Evolutionary conservation across 108 stramenopile species (phyloP), one percentile per base, ranked within the genome.

Genomic region (Skeletonema costatum): DNA sequence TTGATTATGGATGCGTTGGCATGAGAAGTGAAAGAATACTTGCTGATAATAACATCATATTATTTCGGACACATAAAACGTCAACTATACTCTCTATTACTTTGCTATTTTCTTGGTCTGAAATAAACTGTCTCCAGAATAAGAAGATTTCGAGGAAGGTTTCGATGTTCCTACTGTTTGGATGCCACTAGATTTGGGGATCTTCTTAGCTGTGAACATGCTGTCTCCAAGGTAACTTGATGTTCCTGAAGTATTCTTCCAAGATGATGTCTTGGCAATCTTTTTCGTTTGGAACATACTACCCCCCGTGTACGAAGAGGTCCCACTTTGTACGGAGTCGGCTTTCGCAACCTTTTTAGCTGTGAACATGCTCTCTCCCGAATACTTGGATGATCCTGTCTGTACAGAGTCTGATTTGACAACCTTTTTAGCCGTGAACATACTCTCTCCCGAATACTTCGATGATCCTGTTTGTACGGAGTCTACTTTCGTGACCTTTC

Each of bases 1-100:
- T 72, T 77, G 13, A 66, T 81, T 17, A 82, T 82, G 81, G 51
- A 38, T 33, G 71, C 17, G 30, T 56, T 82, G 48, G 60, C 29
- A 42, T 77, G 29, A 48, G n/a, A n/a, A 3, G n/a, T 32, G 30
- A 35, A 35, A 46, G 7, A 12, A 0, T 14, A n/a, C 48, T 50
- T 50, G 17, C n/a, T 51, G 17, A 14, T 5, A 51, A 51, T 6
- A 19, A 19, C n/a, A 51, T 19, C 2, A 12, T 19, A 13, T 51
- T 13, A 56, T 25, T 56, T 56, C 2, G 53, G 53, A 56, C 53
- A 56, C 53, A 9, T 25, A 56, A 12, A 29, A 56, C 53, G 16
- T 19, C 50, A 25, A 29, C n/a, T 56, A 29, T 29, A 56, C 25
- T 56, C 50, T 51, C 53, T 56, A 56, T 56, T 56, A 29, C 53